Percentiles rank a stretch among this genome's conserved stretches.
Conservation (phyloP, 495 filamentous ascomycete species). For the Apiosordaria backusii region DNA sequence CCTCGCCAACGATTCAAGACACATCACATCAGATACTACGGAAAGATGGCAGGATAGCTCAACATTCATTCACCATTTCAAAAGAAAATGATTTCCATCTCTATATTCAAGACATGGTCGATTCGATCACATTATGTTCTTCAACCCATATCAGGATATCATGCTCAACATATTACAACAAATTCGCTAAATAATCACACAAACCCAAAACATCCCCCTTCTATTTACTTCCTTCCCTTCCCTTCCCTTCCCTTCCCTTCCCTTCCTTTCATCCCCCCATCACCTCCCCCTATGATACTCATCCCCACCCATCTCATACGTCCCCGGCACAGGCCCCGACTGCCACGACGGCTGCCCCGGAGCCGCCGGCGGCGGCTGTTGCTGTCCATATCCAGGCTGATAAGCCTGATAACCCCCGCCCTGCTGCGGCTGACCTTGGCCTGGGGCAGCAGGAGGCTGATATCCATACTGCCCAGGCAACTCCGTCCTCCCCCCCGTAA, state of each 20-base stretch:
- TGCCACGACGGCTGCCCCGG: slow-evolving; percentile 37
- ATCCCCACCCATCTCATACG: slow-evolving; percentile 40
- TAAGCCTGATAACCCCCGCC: neutral
- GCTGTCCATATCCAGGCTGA: slow-evolving; percentile 8
- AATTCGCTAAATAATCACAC: neutral
- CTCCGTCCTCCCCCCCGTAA: slow-evolving; percentile 3
- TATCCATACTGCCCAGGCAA: neutral
- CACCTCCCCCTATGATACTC: slow-evolving; percentile 7
- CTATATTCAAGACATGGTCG: neutral
- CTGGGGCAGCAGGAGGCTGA: neutral
- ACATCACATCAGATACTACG: no score
- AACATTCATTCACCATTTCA: neutral
- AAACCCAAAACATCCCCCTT: neutral
- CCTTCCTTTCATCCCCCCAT: neutral
- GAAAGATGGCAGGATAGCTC: no score
- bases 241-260: no score
- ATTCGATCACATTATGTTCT: no score
- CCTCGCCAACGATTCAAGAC: no score
- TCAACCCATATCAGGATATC: no score
- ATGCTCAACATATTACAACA: neutral
- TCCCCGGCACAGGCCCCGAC: slow-evolving; percentile 34
- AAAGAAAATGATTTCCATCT: neutral
- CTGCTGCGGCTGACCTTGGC: neutral
- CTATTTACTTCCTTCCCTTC: neutral
- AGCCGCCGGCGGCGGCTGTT: slow-evolving; percentile 16